Base-by-base conservation (phyloP, 257 asterid genomes). In the Nicotiana attenuata region DNA sequence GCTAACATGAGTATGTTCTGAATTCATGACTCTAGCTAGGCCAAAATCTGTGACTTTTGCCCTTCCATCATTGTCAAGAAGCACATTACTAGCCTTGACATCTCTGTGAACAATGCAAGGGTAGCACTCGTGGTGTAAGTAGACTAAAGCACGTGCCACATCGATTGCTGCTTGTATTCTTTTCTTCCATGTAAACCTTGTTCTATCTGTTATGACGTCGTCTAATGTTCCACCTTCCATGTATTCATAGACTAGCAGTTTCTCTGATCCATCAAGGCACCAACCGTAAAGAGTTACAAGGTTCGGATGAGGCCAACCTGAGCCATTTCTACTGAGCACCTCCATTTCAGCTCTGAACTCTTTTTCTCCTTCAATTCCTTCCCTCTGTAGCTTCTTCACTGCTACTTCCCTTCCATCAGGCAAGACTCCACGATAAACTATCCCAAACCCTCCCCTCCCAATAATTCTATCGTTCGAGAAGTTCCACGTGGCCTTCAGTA, bases 301-400 rank as follows among this genome's bases (percentile, higher is more conserved):
- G 88, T 96, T 96, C 1, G 99, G 99, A 83, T 96, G 79, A 50
- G 79, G 97, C 99, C 99, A 92, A 26, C 98, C 96, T 1, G 91
- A 82, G 0, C 97, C 96, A 60, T 92, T 89, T 59, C 97, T 93
- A 20, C 93, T 91, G 4, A 96, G 55, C 0, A 82, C 93, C 81
- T 93, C 98, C 99, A 96, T 96, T 86, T 96, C 99, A 7, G 98
- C 96, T 64, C 91, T 83, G 60, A 96, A 96, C 64, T 93, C 98
- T 76, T 88, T 87, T 81, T 96, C 99, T 13, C 99, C 99, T 31
- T 96, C 98, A 0, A 88, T 19, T 0, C 99, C 99, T 65, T 91
- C 97, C 2, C 97, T 88, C 53, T 85, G 95, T 3, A 91, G 89
- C 81, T 93, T 96, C 92, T 96, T 96, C 59, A 96, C 91, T 0